Conservation (phyloP, 2,329 filamentous ascomycete genomes). For the Ciborinia camelliae region DNA sequence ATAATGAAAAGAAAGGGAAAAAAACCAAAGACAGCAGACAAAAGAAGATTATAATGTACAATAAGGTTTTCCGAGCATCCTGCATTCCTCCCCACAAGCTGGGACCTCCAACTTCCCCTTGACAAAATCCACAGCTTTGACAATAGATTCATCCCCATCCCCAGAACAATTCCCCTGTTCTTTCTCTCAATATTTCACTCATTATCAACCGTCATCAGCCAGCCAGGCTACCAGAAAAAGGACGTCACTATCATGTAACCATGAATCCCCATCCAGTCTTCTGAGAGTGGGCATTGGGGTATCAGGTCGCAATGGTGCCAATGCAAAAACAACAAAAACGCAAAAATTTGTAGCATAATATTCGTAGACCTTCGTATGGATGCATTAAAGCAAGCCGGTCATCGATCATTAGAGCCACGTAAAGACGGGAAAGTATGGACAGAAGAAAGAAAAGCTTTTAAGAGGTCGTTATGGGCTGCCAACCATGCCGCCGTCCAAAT, state of each 20-base stretch:
- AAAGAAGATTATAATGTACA: constrained; percentile 38
- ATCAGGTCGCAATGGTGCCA: constrained; percentile 6
- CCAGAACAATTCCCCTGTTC: constrained; percentile 4
- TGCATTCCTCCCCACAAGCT: constrained; percentile 24
- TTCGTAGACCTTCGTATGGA: constrained; percentile 18
- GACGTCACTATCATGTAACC: constrained; percentile 17
- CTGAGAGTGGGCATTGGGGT: not conserved
- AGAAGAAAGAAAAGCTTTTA: constrained; percentile 18
- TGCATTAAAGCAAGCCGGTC: constrained; percentile 15
- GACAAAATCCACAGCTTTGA: constrained; percentile 13
- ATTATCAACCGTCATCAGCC: constrained; percentile 26
- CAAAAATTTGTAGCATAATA: constrained; percentile 5
- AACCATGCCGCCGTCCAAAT: constrained; percentile 20
- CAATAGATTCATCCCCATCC: not conserved
- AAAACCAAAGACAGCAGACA: constrained; percentile 1
- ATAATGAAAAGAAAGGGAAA: constrained; percentile 22
- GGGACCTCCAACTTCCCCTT: constrained; percentile 2
- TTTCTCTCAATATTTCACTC: constrained; percentile 30
- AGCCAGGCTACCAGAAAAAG: constrained; percentile 32
- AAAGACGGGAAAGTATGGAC: constrained; percentile 18
- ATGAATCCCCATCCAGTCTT: constrained; percentile 16
- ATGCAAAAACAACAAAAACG: constrained; percentile 14
- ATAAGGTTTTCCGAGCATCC: constrained; percentile 27
- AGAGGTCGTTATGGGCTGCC: constrained; percentile 10
- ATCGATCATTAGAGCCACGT: constrained; percentile 16